phyloP scores from a whole-genome alignment of 225 moss, liverwort and hornwort species.

The Anthoceros angustus region DNA sequence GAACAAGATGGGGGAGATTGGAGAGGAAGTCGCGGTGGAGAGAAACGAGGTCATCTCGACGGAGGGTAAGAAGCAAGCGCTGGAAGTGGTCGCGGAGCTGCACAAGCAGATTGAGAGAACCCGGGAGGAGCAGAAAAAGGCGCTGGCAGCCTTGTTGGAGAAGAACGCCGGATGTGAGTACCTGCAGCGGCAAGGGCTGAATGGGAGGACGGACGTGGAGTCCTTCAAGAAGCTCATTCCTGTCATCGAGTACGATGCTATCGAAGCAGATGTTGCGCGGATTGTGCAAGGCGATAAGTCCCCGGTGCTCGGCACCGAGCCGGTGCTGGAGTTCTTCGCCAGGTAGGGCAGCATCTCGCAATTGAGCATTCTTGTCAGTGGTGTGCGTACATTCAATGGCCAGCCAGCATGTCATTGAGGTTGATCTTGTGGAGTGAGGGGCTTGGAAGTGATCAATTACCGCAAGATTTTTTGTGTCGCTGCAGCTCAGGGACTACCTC shows the following conservation, averaged over 20 bases:
- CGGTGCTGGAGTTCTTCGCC: background rate
- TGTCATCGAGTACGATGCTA: background rate
- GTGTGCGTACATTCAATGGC: background rate
- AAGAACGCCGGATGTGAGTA: conserved; percentile 4
- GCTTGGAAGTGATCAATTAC: background rate
- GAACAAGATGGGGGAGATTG: too few relatives aligned
- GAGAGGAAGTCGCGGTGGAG: too few relatives aligned
- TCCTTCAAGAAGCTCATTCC: conserved; percentile 4
- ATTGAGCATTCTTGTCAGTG: background rate
- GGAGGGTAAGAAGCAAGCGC: too few relatives aligned
- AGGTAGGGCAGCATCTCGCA: background rate
- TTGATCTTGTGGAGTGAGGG: background rate
- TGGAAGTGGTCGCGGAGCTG: too few relatives aligned
- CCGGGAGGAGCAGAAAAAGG: background rate
- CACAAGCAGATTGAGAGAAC: too few relatives aligned
- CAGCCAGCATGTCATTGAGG: background rate
- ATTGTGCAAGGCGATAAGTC: background rate
- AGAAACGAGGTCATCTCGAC: too few relatives aligned
- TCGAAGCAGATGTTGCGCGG: background rate
- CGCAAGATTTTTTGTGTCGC: background rate
- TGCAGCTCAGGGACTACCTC: background rate
- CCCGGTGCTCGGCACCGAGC: background rate
- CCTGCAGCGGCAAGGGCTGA: background rate
- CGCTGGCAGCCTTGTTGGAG: background rate
- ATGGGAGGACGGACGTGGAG: conserved; percentile 6